Evolutionary conservation across 2,329 filamentous ascomycete species (phyloP).

Genomic region (Penicillium sclerotigenum): DNA sequence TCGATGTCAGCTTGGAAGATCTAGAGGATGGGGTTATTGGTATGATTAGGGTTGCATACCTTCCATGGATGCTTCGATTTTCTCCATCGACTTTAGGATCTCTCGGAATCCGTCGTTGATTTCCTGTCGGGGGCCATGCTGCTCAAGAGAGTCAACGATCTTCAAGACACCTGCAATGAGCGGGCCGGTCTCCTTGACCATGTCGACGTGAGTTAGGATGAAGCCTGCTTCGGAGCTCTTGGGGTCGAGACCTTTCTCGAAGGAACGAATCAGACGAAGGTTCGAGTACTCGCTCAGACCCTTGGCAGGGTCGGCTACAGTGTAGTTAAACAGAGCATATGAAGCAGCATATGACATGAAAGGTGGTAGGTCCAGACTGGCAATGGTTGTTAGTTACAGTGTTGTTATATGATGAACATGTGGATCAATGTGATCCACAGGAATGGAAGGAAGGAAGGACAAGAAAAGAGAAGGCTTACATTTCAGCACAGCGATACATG

Average conservation of each 20-base stretch:
- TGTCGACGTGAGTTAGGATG: slow-evolving; percentile 92
- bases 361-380: slow-evolving; percentile 71
- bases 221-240: slow-evolving; percentile 90
- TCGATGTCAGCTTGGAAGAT: background rate
- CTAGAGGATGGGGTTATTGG: background rate
- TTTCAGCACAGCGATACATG: slow-evolving; percentile 75
- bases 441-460: background rate
- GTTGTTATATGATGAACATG: background rate
- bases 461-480: slow-evolving; percentile 60
- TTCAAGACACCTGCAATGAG: slow-evolving; percentile 70
- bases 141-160: slow-evolving; percentile 58
- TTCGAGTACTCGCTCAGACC: slow-evolving; percentile 57
- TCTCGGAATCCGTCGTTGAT: slow-evolving; percentile 64
- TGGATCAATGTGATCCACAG: background rate
- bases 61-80: slow-evolving; percentile 79
- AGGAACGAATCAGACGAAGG: slow-evolving; percentile 82
- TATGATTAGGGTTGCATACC: slow-evolving; percentile 39
- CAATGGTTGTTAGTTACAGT: slow-evolving; percentile 20
- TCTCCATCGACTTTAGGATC: slow-evolving; percentile 62
- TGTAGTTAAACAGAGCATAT: slow-evolving; percentile 63
- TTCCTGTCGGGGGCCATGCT: slow-evolving; percentile 48
- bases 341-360: slow-evolving; percentile 81
- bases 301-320: slow-evolving; percentile 53
- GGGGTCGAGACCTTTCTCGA: slow-evolving; percentile 83
- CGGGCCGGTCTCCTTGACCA: slow-evolving; percentile 81